These are phyloP conservation scores for Russula abietina DNA, from an alignment of 768 basidiomycete genomes.

Conservation along the genomic window DNA sequence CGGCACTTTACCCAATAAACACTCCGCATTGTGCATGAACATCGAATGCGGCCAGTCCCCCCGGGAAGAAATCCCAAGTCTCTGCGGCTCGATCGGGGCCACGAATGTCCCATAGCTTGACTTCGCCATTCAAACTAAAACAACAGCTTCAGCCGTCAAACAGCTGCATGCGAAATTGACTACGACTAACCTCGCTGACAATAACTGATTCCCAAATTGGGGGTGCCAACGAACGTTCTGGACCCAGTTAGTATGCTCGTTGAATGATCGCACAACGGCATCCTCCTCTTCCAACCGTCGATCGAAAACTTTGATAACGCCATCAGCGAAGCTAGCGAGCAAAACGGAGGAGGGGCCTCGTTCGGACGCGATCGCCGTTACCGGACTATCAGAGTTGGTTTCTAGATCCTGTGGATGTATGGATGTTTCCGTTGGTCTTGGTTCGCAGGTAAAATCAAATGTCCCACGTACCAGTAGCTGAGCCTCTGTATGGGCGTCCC, in stretches of 20 bases:
- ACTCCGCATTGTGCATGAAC: conserved; percentile 78
- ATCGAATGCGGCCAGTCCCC: conserved; percentile 80
- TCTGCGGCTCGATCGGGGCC: conserved; percentile 50
- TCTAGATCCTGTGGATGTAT: conserved; percentile 66
- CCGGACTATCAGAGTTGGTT: conserved; percentile 84
- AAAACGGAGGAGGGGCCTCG: conserved; percentile 71
- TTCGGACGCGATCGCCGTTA: conserved; percentile 81
- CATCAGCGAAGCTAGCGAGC: conserved; percentile 89
- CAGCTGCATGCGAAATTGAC: conserved; percentile 39
- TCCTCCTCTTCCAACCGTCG: conserved; percentile 80
- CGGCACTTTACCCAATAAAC: conserved; percentile 65
- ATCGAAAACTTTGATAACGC: conserved; percentile 85
- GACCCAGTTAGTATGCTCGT: conserved; percentile 78
- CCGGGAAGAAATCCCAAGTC: conserved; percentile 57
- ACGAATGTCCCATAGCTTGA: conserved; percentile 88
- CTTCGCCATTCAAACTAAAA: conserved; percentile 76
- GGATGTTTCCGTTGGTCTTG: conserved; percentile 1
- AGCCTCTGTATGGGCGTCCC: conserved; percentile 92
- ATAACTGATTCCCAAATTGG: conserved; percentile 55
- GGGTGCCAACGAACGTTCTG: conserved; percentile 87
- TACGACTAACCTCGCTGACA: conserved; percentile 73
- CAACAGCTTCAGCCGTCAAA: conserved; percentile 5
- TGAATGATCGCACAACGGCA: conserved; percentile 72
- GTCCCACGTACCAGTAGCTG: conserved; percentile 54
- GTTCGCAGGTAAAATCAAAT: background rate